Percentiles rank a stretch among this genome's conserved stretches.
These are phyloP conservation scores for Mrakia gelida DNA, from an alignment of 768 basidiomycete genomes.

Conservation along the genomic window DNA sequence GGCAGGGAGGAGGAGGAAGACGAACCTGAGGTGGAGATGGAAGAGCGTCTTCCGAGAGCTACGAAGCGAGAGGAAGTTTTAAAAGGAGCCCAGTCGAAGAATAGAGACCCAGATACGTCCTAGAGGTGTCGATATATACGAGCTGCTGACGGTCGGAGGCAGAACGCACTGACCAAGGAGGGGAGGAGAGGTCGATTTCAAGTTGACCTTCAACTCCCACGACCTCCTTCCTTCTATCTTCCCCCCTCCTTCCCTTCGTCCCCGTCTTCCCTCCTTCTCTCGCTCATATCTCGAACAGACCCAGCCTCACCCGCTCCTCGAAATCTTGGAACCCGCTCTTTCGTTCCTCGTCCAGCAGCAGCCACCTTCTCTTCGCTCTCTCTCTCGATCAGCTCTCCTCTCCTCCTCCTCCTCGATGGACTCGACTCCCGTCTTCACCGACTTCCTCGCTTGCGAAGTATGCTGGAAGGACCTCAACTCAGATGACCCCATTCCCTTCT, in stretches of 20 bases:
- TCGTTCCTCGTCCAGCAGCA: background rate
- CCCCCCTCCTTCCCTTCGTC: background rate
- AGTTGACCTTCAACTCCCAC: background rate
- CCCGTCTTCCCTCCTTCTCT: background rate
- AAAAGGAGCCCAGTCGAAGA: background rate
- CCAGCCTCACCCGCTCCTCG: background rate
- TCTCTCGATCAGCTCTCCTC: constrained; percentile 6
- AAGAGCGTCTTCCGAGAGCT: no score
- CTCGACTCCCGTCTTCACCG: background rate
- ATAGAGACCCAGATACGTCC: background rate
- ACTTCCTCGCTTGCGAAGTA: constrained; percentile 9
- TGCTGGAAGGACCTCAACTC: background rate
- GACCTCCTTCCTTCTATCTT: background rate
- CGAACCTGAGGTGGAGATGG: background rate
- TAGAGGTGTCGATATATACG: background rate
- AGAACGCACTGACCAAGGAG: background rate
- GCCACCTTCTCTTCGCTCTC: background rate
- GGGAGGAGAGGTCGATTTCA: background rate
- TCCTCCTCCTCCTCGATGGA: background rate
- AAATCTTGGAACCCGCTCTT: background rate
- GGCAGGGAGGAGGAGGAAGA: background rate
- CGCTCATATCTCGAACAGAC: background rate
- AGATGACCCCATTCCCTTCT: background rate
- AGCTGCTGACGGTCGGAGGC: background rate
- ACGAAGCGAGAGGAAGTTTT: background rate